Base-by-base conservation (phyloP, 768 basidiomycete species). In the Sarcodon sp. region DNA sequence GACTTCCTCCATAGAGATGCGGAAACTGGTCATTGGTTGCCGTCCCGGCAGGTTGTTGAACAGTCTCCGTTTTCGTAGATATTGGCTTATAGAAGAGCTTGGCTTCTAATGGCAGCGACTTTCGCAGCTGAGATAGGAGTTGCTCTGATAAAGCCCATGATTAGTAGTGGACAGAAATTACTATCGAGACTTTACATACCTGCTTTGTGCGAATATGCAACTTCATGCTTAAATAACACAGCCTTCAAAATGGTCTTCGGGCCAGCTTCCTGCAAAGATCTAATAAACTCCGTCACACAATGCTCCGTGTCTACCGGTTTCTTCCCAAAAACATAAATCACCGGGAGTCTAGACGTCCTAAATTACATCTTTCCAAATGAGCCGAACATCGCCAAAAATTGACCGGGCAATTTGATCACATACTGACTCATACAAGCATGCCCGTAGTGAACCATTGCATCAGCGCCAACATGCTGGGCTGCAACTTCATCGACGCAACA, bases 401-500 rank as follows among this genome's bases (percentile, higher is more conserved):
- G 27, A 44, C 11, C 12, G 50, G 7, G 6, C n/a, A 6, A 43
- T 16, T 3, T 32, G 6, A 36, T 21, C 33, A 70, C 89, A 53
- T 55, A 94, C 91, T 82, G 78, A 61, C 86, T 90, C 70, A 97
- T 76, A 62, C 96, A 99, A 0, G 94, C 92, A 67, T 96, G 87
- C 1, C 94, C 94, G 57, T 96, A 97, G 58, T 99, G 94, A 2
- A 99, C 82, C 52, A 96, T 73, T 7, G 82, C 78, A 59, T 97
- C 88, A 0, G 92, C 90, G 53, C 92, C 80, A 43, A 92, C 81
- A 58, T 99, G 96, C 56, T 91, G 83, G 3, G 94, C 92, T 5
- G 92, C 86, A 5, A 98, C 85, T 55, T 97, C 89, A 57, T 99
- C 96, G 3, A 94, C 90, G 60, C 96, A 98, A 58, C 96, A 99